Base-by-base conservation (phyloP, 148 eudicot species). In the Pouteria glomerata region DNA sequence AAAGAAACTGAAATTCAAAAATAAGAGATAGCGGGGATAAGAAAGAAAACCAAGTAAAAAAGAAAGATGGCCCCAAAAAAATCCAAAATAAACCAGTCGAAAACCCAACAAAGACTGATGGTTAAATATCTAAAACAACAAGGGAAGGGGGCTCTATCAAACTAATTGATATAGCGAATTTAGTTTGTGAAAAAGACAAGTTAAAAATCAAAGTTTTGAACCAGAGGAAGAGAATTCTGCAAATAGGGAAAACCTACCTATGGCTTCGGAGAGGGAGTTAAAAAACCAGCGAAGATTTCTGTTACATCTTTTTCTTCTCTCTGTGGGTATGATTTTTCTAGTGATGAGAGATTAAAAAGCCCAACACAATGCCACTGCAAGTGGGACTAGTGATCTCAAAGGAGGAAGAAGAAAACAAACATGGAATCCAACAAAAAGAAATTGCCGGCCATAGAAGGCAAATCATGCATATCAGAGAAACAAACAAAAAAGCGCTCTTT, bases 371-470 rank as follows among this genome's bases (percentile, higher is more conserved):
- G 48, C 23, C 7, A 55, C 16, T 69, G 24, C 5, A 6, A 24
- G 33, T 33, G 47, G 23, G 45, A 69, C 55, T 3, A 69, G 50
- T 7, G 60, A 23, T 72, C 2, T 33, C 29, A 37, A 47, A n/a
- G n/a, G n/a, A n/a, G 23, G 57, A 45, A 72, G 45, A 72, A 50
- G 21, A 71, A 59, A 44, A 18, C 66, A 12, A 30, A n/a, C n/a
- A n/a, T n/a, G n/a, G n/a, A 42, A 59, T 27, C 16, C 19, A 70
- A 70, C 64, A 44, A 0, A 44, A 68, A 7, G 0, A 68, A 55
- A 53, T 68, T 23, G 48, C 50, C 34, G 58, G 68, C 68, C 34
- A 61, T 48, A 62, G 37, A 48, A 21, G 68, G 62, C 68, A 50
- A 47, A 62, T 48, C 10, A 27, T 15, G 23, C 8, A 61, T 60